Percentiles rank a stretch among this genome's conserved stretches.
Evolutionary conservation across 2,329 filamentous ascomycete species (phyloP).

Genomic region (Colletotrichum sp.): DNA sequence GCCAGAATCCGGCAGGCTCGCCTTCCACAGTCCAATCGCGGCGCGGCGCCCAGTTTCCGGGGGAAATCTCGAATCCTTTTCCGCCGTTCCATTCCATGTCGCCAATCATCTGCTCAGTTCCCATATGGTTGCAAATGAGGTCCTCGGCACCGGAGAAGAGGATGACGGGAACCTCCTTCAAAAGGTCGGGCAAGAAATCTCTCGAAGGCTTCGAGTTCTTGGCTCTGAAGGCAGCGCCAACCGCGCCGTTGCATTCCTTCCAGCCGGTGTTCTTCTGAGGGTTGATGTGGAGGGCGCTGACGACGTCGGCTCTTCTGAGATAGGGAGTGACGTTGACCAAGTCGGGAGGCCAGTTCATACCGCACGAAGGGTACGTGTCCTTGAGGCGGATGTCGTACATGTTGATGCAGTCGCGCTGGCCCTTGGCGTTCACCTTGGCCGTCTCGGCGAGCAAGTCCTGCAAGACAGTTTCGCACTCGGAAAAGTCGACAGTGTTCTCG

Average conservation of each 20-base stretch:
- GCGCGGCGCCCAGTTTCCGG: constrained; percentile 89
- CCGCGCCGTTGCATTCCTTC: constrained; percentile 85
- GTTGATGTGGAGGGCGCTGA: constrained; percentile 81
- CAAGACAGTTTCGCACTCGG: constrained; percentile 78
- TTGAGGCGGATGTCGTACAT: constrained; percentile 95
- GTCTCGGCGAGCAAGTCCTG: constrained; percentile 73
- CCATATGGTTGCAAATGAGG: constrained; percentile 95
- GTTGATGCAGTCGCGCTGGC: constrained; percentile 74
- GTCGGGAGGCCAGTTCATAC: constrained; percentile 98
- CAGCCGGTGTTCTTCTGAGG: constrained; percentile 84
- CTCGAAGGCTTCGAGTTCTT: constrained; percentile 75
- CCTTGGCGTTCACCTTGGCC: constrained; percentile 49
- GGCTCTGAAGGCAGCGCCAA: constrained; percentile 74
- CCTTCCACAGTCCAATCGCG: constrained; percentile 94
- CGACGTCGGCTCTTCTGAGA: constrained; percentile 81
- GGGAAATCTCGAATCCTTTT: constrained; percentile 86
- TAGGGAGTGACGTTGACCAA: constrained; percentile 80
- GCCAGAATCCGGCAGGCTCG: constrained; percentile 87
- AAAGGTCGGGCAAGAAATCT: constrained; percentile 75
- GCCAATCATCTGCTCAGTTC: constrained; percentile 88
- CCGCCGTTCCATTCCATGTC: constrained; percentile 92
- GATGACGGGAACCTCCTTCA: constrained; percentile 78
- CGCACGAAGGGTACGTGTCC: constrained; percentile 83
- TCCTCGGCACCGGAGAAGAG: constrained; percentile 95
- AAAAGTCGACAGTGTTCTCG: constrained; percentile 66